Conservation (phyloP, 148 eudicot species). For the Spergularia marina region DNA sequence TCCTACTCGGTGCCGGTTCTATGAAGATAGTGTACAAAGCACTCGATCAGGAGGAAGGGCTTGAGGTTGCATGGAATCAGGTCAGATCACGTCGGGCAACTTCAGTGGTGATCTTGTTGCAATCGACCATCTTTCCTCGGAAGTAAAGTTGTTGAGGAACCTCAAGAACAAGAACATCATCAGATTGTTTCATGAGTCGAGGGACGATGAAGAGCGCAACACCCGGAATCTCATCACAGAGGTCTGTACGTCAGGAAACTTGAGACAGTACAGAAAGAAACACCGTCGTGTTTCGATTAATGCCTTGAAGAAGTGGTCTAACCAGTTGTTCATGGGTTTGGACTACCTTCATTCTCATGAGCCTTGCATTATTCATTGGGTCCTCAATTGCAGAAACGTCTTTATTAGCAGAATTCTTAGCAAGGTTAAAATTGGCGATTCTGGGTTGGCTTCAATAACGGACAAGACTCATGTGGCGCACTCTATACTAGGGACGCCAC, state of each 20-base stretch:
- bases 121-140: conserved; percentile 45
- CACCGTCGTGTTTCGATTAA: no score
- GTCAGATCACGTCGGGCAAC: conserved; percentile 38
- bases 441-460: conserved; percentile 56
- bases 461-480: conserved; percentile 74
- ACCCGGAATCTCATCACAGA: no score
- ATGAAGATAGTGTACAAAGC: conserved; percentile 78
- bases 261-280: no score
- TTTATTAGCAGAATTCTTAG: conserved; percentile 80
- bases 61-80: conserved; percentile 90
- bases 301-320: no score
- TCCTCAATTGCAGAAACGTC: no score
- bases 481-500: conserved; percentile 76
- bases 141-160: conserved; percentile 50
- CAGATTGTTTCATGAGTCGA: no score
- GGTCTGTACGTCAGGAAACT: no score
- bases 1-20: conserved; percentile 69
- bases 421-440: conserved; percentile 84
- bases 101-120: conserved; percentile 49
- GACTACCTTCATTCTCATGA: no score
- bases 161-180: conserved; percentile 37
- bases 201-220: no score
- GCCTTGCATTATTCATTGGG: no score
- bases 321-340: no score
- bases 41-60: conserved; percentile 77